phyloP scores from a whole-genome alignment of 164 flowering plant species.

The Macadamia integrifolia region DNA sequence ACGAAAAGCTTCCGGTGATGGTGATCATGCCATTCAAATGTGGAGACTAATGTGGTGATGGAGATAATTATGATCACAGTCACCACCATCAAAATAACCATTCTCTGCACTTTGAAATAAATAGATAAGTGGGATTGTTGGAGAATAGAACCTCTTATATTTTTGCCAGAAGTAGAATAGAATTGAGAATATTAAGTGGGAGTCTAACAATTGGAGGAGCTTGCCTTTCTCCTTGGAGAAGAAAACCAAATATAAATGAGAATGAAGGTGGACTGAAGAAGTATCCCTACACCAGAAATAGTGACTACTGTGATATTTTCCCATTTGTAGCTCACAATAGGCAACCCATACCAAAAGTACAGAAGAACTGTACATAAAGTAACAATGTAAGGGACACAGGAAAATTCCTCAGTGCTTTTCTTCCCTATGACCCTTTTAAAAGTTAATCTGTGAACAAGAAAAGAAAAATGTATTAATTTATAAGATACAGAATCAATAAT shows the following conservation, averaged over 20 bases:
- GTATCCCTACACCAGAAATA: slow-evolving; percentile 42
- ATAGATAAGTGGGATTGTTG: not conserved
- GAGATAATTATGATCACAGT: slow-evolving; percentile 30
- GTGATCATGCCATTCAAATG: slow-evolving; percentile 41
- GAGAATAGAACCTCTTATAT: no score
- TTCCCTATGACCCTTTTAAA: slow-evolving; percentile 43
- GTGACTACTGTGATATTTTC: slow-evolving; percentile 46
- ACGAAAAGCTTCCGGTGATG: no score
- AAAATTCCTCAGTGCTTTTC: slow-evolving; percentile 49
- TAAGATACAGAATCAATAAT: no score
- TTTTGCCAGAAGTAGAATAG: no score
- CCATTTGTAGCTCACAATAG: slow-evolving; percentile 51
- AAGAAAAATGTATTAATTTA: not conserved
- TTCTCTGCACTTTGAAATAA: not conserved
- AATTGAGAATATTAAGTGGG: no score
- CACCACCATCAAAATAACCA: slow-evolving; percentile 19
- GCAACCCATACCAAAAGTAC: slow-evolving; percentile 60
- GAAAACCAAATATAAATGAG: slow-evolving; percentile 39
- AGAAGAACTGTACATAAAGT: slow-evolving; percentile 51
- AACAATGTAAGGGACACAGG: slow-evolving; percentile 48
- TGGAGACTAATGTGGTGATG: slow-evolving; percentile 31
- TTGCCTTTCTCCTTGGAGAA: slow-evolving; percentile 38
- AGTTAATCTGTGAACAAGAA: slow-evolving; percentile 32
- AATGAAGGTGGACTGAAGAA: slow-evolving; percentile 49
- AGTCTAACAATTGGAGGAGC: not conserved